Conservation (phyloP, 805 yeast species). For the Metschnikowia proteae region DNA sequence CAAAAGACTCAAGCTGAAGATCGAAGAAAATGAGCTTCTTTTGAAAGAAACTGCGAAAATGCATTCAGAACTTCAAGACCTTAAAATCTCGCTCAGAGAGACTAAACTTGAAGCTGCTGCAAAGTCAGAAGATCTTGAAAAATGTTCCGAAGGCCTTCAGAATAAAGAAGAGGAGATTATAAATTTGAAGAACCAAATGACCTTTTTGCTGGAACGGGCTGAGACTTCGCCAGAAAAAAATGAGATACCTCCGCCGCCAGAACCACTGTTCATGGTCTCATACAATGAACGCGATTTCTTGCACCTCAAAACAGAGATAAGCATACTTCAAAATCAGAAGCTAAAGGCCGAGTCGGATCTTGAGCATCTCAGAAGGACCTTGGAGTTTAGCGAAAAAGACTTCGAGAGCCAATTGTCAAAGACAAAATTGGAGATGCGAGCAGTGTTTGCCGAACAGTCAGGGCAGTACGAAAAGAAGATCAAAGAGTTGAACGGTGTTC, state of each 20-base stretch:
- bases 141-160: constrained; percentile 20
- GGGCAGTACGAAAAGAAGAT: constrained; percentile 33
- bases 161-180: constrained; percentile 26
- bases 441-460: constrained; percentile 22
- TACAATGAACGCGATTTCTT: background rate
- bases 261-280: background rate
- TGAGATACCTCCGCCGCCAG: background rate
- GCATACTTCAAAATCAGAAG: constrained; percentile 21
- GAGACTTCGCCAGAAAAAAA: background rate
- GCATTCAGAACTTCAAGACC: constrained; percentile 2
- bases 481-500: constrained; percentile 28
- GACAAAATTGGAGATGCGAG: constrained; percentile 27
- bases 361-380: constrained; percentile 10
- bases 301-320: constrained; percentile 7
- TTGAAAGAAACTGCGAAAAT: background rate
- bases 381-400: constrained; percentile 17
- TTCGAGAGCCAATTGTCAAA: constrained; percentile 23
- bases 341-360: constrained; percentile 18
- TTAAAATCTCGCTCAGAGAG: constrained; percentile 4
- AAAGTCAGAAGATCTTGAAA: constrained; percentile 20
- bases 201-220: background rate
- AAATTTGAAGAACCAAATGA: background rate
- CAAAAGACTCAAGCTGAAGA: constrained; percentile 3
- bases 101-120: constrained; percentile 9
- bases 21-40: background rate